Percentiles rank a stretch among this genome's conserved stretches.
Evolutionary conservation across 2,329 filamentous ascomycete genomes (phyloP).

Genomic region (Aspergillus bombycis): DNA sequence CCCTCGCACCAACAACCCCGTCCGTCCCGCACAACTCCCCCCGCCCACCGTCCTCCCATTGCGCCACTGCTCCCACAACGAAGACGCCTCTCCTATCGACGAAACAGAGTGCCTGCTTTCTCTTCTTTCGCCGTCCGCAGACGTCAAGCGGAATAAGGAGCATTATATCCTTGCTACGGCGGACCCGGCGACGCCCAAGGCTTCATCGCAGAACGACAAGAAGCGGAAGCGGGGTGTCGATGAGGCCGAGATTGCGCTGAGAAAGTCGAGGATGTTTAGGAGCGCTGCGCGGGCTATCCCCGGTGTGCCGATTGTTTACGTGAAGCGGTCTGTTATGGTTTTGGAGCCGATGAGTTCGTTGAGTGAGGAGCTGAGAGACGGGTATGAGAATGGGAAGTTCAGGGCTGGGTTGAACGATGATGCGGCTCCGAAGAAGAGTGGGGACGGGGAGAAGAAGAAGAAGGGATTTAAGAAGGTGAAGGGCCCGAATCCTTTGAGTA

Average conservation of each 20-base stretch:
- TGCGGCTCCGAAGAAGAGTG: slow-evolving; percentile 34
- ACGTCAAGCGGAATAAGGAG: slow-evolving; percentile 50
- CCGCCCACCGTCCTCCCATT: slow-evolving; percentile 49
- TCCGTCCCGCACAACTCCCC: slow-evolving; percentile 47
- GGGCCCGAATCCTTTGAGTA: slow-evolving; percentile 51
- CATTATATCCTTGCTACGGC: slow-evolving; percentile 52
- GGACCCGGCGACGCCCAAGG: slow-evolving; percentile 37
- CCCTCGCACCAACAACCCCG: slow-evolving; percentile 42
- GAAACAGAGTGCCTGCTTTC: slow-evolving; percentile 50
- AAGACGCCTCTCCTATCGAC: slow-evolving; percentile 45
- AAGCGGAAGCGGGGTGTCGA: slow-evolving; percentile 40
- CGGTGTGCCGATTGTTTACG: slow-evolving; percentile 54
- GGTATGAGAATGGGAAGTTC: slow-evolving; percentile 52
- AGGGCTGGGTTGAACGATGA: slow-evolving; percentile 43
- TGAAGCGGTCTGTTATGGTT: slow-evolving; percentile 56
- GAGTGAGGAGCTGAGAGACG: slow-evolving; percentile 47
- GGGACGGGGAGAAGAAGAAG: slow-evolving; percentile 37
- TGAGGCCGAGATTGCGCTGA: slow-evolving; percentile 36
- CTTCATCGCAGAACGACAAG: slow-evolving; percentile 23
- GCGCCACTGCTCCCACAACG: slow-evolving; percentile 52
- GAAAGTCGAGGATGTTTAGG: slow-evolving; percentile 39
- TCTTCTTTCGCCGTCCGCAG: slow-evolving; percentile 42
- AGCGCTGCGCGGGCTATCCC: slow-evolving; percentile 46
- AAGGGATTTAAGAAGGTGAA: slow-evolving; percentile 43
- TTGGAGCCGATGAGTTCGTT: slow-evolving; percentile 51